A percentile compares a stretch with the other conserved stretches of the same genome.
phyloP scores from a whole-genome alignment of 352 stramenopile species.

The Thraustotheca clavata region DNA sequence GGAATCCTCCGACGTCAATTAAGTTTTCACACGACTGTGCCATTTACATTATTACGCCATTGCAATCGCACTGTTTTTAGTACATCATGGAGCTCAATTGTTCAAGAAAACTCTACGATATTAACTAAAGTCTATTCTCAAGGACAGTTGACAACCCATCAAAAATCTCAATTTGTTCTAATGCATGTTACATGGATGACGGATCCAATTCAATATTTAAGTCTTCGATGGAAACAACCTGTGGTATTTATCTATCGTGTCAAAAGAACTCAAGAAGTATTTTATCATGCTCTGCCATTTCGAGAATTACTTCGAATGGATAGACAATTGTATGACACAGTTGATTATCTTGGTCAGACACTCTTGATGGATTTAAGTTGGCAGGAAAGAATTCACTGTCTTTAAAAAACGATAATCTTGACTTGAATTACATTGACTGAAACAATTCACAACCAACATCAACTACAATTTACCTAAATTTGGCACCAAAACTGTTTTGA shows the following conservation, averaged over 20 bases:
- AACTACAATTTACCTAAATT: too few relatives aligned
- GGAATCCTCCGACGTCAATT: background rate
- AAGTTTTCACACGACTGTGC: background rate
- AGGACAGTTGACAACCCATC: background rate
- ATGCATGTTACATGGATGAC: slow-evolving; percentile 9
- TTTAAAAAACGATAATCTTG: background rate
- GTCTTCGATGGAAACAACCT: background rate
- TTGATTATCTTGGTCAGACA: background rate
- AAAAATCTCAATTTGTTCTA: background rate
- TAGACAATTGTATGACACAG: background rate
- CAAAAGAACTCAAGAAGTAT: background rate
- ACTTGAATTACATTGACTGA: background rate
- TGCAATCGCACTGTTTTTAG: background rate
- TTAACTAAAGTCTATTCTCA: background rate
- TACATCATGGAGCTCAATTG: background rate
- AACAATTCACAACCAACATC: too few relatives aligned
- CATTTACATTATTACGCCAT: background rate
- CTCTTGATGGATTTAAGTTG: background rate
- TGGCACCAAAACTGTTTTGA: too few relatives aligned
- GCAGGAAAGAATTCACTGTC: background rate
- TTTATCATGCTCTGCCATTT: background rate
- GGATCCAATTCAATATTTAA: background rate
- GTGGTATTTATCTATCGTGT: background rate
- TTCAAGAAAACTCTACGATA: background rate
- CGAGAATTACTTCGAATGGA: background rate